Percentiles rank a stretch among this genome's conserved stretches.
Evolutionary conservation across 2,329 filamentous ascomycete genomes (phyloP).

Genomic region (Myriosclerotinia scirpicola): DNA sequence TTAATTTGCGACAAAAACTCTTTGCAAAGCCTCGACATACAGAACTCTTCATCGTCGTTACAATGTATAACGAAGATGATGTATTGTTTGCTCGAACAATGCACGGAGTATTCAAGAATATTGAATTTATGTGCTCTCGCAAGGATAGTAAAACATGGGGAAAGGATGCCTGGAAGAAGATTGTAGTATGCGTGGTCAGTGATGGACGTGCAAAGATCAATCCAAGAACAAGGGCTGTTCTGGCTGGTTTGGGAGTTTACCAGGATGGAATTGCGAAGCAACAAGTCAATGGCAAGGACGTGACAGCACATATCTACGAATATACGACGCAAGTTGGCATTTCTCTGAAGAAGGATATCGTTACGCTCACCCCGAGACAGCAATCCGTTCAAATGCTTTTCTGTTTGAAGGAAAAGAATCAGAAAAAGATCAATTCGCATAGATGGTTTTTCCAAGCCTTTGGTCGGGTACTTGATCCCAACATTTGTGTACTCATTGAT

Average conservation of each 20-base stretch:
- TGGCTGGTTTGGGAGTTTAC: slow-evolving; percentile 97
- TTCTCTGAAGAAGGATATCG: slow-evolving; percentile 93
- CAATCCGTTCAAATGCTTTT: slow-evolving; percentile 98
- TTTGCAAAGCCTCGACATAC: slow-evolving; percentile 83
- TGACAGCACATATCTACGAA: slow-evolving; percentile 96
- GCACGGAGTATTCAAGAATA: slow-evolving; percentile 98
- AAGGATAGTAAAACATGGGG: slow-evolving; percentile 95
- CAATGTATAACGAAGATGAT: slow-evolving; percentile 99
- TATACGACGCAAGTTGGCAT: slow-evolving; percentile 99
- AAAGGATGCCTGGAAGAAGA: slow-evolving; percentile 97
- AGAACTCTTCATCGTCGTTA: slow-evolving; percentile 93
- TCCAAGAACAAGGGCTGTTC: slow-evolving; percentile 84
- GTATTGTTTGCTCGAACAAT: slow-evolving; percentile 96
- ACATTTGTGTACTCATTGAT: slow-evolving; percentile 94
- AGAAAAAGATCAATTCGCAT: slow-evolving; percentile 97
- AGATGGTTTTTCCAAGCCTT: slow-evolving; percentile 99
- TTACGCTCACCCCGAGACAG: slow-evolving; percentile 98
- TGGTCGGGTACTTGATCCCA: slow-evolving; percentile 86
- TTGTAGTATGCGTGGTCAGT: slow-evolving; percentile 94
- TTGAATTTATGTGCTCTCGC: slow-evolving; percentile 91
- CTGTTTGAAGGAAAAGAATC: slow-evolving; percentile 96
- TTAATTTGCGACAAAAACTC: slow-evolving; percentile 89
- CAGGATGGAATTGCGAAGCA: slow-evolving; percentile 99
- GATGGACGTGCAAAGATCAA: slow-evolving; percentile 94
- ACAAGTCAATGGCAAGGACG: slow-evolving; percentile 91